Base-by-base conservation (phyloP, 352 stramenopile genomes). In the Globisporangium irregulare region DNA sequence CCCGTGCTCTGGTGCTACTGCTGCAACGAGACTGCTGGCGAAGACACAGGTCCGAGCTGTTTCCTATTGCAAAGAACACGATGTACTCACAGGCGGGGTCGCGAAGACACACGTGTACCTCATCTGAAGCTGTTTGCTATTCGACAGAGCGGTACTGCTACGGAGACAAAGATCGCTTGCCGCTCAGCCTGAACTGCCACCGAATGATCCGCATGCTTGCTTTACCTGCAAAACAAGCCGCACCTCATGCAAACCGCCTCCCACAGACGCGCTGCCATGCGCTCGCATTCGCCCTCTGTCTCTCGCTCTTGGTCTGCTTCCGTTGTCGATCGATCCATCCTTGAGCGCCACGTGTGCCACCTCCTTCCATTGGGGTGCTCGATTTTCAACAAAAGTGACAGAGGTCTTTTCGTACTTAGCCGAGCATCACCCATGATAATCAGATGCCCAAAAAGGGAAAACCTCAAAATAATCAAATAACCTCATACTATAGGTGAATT, bases 371-470 rank as follows among this genome's bases (percentile, higher is more conserved):
- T 29, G 27, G 41, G 27, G 25, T 22, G 55, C 27, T 60, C 29
- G 5, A 18, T 22, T 27, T 62, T 18, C 8, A 5, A 8, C 14
- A 32, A 32, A 29, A 46, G 18, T 34, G 32, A 62, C 27, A 51
- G 29, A 29, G n/a, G 1, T 36, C 22, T 5, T 38, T 46, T 62
- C 57, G 57, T 62, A 62, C 57, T 62, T 62, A 62, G 36, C 18
- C 34, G 57, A 34, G 57, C 51, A 27, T 29, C 10, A 59, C 25
- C 54, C n/a, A 9, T 14, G 20, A n/a, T 41, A 61, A 61, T 62
- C 57, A 62, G 56, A 61, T 61, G 18, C 56, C 20, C 3, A 46
- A 46, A 46, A 25, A 18, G 15, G 57, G 34, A 62, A 62, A 62
- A 46, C 29, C 57, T 62, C 3, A 5, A 7, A 46, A 46, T 20